Base-by-base conservation (phyloP, 345 rosid species). In the Acer negundo region DNA sequence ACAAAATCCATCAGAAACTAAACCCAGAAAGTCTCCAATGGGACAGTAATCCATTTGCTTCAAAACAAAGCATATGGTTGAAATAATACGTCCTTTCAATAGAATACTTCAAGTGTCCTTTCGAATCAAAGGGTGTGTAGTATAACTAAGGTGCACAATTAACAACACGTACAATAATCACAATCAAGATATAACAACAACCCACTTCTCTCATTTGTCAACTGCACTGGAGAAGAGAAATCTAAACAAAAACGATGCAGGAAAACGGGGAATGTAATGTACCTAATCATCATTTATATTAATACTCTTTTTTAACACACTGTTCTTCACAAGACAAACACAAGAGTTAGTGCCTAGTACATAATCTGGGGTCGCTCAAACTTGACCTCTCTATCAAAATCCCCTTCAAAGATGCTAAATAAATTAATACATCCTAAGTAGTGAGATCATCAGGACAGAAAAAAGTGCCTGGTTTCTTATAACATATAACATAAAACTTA, bases 381-480 rank as follows among this genome's bases (percentile, higher is more conserved):
- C 82, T 31, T 28, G 22, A 75, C 70, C 74, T 74, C 72, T 73
- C 83, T 77, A 73, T 62, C 75, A 83, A 82, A 75, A 80, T 63
- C 79, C 80, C 67, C 79, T 74, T 69, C 65, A 71, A 72, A 74
- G 46, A 67, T 28, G 31, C 67, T 66, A 84, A 78, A 61, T 61
- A 69, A 78, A 73, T 76, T 55, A 76, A 56, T 68, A 80, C 62
- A 74, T 67, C 74, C 85, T 73, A 77, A 49, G 67, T 19, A 71
- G 42, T 58, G 40, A 42, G 10, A 80, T 79, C 74, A 77, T 77
- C 85, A 81, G 88, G 87, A 67, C 87, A 80, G 58, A 75, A 80
- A 82, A 86, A 80, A 65, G 69, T 58, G 85, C 81, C 86, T 75
- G 84, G 69, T 77, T 74, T 75, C 72, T 56, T 53, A 4, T 12